Conservation (phyloP, 371 early-diverging fungal species). For the Mucor ambiguus region DNA sequence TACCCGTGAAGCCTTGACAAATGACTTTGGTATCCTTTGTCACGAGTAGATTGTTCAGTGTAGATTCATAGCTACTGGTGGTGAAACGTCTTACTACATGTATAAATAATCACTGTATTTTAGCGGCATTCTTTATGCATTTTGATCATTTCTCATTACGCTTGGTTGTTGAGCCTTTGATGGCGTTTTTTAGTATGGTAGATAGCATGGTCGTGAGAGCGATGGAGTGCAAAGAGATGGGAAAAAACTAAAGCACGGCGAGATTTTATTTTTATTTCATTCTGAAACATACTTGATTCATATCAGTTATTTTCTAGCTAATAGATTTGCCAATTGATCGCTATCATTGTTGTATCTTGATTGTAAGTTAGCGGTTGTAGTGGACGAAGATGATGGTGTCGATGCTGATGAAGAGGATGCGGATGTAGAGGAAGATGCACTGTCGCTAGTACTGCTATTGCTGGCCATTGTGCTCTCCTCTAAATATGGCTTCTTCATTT, state of each 20-base stretch:
- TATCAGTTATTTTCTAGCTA: neutral
- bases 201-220: neutral
- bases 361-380: neutral
- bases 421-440: neutral
- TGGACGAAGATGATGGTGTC: neutral
- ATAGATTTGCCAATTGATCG: neutral
- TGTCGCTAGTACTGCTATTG: neutral
- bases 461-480: neutral
- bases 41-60: neutral
- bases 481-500: slow-evolving; percentile 1
- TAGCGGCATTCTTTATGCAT: neutral
- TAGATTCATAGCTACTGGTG: neutral
- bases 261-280: neutral
- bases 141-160: neutral
- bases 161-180: neutral
- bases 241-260: neutral
- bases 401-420: neutral
- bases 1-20: neutral
- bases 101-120: neutral
- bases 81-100: neutral
- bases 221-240: neutral
- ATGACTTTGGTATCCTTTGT: neutral
- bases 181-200: neutral
- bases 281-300: neutral
- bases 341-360: neutral